phyloP scores from a whole-genome alignment of 768 basidiomycete species.

The Pisolithus microcarpus region DNA sequence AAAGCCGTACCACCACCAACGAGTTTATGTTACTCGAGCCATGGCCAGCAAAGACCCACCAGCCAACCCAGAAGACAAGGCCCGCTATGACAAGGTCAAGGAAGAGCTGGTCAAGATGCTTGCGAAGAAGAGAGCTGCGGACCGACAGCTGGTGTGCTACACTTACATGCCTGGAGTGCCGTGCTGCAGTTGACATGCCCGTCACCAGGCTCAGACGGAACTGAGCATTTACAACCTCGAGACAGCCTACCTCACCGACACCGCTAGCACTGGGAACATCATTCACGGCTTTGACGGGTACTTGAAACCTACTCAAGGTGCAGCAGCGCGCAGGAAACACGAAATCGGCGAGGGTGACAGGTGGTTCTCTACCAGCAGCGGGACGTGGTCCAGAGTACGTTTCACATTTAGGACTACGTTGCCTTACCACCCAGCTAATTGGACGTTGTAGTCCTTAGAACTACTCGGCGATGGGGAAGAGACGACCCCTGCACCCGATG shows the following conservation, averaged over 20 bases:
- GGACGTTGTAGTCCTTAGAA: constrained; percentile 59
- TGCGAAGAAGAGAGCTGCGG: constrained; percentile 64
- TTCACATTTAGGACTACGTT: background rate
- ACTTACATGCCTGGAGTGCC: no score
- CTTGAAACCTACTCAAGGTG: constrained; percentile 61
- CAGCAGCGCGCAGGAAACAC: constrained; percentile 50
- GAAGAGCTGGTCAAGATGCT: constrained; percentile 71
- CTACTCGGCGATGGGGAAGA: constrained; percentile 65
- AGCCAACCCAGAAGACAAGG: constrained; percentile 58
- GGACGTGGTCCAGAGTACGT: constrained; percentile 65
- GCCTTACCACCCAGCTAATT: constrained; percentile 3
- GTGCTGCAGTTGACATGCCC: background rate
- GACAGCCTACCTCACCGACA: constrained; percentile 69
- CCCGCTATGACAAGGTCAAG: constrained; percentile 63
- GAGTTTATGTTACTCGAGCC: no score
- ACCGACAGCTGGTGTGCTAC: constrained; percentile 65
- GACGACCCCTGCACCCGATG: constrained; percentile 54
- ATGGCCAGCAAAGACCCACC: constrained; percentile 35
- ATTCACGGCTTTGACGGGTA: constrained; percentile 85
- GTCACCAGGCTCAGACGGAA: constrained; percentile 65
- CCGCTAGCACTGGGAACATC: constrained; percentile 79
- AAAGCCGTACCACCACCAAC: no score
- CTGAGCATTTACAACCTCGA: constrained; percentile 74
- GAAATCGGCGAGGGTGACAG: constrained; percentile 75
- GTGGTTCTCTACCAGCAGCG: constrained; percentile 75